These are phyloP conservation scores for Carpinus viminea DNA, from an alignment of 306 rosid species.

Conservation along the genomic window DNA sequence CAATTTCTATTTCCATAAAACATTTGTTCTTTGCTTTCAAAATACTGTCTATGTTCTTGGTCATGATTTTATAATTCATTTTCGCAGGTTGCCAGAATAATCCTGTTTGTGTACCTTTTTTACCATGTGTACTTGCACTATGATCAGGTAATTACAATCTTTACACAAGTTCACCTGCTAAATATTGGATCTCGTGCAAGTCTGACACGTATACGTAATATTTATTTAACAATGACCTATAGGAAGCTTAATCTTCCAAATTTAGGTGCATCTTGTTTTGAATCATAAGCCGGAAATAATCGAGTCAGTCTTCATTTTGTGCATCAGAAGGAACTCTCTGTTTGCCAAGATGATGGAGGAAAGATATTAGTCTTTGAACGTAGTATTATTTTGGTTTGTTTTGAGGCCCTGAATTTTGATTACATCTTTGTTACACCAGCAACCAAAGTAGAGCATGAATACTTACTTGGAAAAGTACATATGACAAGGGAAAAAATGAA, in stretches of 20 bases:
- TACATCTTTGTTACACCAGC: neutral
- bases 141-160: conserved; percentile 67
- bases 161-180: conserved; percentile 12
- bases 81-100: conserved; percentile 88
- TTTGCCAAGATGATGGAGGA: neutral
- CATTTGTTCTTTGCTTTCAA: neutral
- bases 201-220: neutral
- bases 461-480: neutral
- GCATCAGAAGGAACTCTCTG: neutral
- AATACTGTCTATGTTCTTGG: neutral
- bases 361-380: neutral
- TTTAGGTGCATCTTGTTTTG: conserved; percentile 6
- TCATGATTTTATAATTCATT: conserved; percentile 23
- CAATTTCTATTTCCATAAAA: neutral
- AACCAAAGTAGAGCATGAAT: neutral
- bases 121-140: conserved; percentile 82
- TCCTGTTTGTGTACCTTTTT: conserved; percentile 76
- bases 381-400: neutral
- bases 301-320: neutral
- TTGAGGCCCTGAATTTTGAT: neutral
- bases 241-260: conserved; percentile 4
- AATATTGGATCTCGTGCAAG: conserved; percentile 4
- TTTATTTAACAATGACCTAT: neutral
- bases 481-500: neutral
- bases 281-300: neutral